A percentile compares a stretch with the other conserved stretches of the same genome.
Conservation (phyloP, 768 basidiomycete genomes). For the Megacollybia marginata region DNA sequence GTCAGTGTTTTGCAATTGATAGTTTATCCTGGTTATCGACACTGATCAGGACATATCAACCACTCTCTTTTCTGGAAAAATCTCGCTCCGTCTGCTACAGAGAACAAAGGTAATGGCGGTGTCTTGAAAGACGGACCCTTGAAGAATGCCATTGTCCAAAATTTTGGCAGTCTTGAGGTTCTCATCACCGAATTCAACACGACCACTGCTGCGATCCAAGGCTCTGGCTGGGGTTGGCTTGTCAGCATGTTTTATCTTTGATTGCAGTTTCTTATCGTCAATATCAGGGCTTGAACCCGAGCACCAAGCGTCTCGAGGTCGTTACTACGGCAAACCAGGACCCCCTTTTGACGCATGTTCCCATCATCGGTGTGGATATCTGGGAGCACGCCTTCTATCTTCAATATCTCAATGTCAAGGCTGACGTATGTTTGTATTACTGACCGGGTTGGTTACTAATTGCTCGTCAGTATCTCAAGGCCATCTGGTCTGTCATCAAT, state of each 20-base stretch:
- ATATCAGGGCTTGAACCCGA: conserved; percentile 61
- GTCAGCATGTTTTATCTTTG: conserved; percentile 37
- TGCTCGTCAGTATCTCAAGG: conserved; percentile 54
- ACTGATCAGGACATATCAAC: conserved; percentile 73
- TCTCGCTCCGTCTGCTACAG: conserved; percentile 56
- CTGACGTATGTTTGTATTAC: conserved; percentile 44
- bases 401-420: conserved; percentile 94
- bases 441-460: background rate
- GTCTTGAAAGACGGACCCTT: conserved; percentile 54
- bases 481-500: conserved; percentile 69
- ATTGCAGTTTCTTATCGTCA: background rate
- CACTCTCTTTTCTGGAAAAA: conserved; percentile 97
- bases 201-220: conserved; percentile 80
- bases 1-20: conserved; percentile 31
- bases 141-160: conserved; percentile 51
- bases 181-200: conserved; percentile 81
- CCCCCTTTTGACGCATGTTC: conserved; percentile 67
- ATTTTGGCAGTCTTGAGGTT: conserved; percentile 65
- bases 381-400: conserved; percentile 98
- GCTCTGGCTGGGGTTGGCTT: conserved; percentile 96
- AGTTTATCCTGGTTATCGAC: conserved; percentile 12
- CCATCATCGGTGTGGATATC: conserved; percentile 88
- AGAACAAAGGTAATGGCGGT: conserved; percentile 55
- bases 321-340: conserved; percentile 95
- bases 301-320: conserved; percentile 71